Conservation (phyloP, 2,329 filamentous ascomycete species). For the Aspergillus persii region DNA sequence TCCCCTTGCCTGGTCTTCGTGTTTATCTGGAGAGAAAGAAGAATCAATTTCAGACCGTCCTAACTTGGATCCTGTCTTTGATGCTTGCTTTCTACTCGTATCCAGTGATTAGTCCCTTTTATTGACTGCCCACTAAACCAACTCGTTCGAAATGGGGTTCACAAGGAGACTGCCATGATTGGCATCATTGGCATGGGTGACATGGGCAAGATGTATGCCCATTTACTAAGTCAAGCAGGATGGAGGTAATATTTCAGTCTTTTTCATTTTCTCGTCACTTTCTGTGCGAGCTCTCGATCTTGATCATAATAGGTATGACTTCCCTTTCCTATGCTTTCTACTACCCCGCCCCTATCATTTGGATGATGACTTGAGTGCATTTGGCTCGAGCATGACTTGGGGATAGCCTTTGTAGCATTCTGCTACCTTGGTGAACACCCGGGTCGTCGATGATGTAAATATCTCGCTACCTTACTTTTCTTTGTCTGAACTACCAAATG, state of each 20-base stretch:
- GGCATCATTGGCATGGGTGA: conserved; percentile 99
- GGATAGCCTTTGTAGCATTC: conserved; percentile 67
- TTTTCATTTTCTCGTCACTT: conserved; percentile 11
- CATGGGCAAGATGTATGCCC: conserved; percentile 98
- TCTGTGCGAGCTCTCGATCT: conserved; percentile 6
- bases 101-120: background rate
- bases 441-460: conserved; percentile 94
- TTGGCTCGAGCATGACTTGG: conserved; percentile 97
- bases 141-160: conserved; percentile 28
- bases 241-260: conserved; percentile 65
- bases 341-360: conserved; percentile 18
- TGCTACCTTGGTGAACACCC: conserved; percentile 60
- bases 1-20: background rate
- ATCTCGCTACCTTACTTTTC: conserved; percentile 95
- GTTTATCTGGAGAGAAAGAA: background rate
- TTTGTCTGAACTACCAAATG: conserved; percentile 68
- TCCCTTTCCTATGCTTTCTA: conserved; percentile 8
- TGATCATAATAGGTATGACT: conserved; percentile 33
- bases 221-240: conserved; percentile 80
- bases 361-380: conserved; percentile 99
- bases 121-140: background rate
- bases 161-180: conserved; percentile 69
- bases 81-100: background rate
- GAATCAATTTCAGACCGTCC: background rate
- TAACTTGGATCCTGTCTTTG: background rate